Base-by-base conservation (phyloP, 2,329 filamentous ascomycete genomes). In the Dactylellina leptospora region DNA sequence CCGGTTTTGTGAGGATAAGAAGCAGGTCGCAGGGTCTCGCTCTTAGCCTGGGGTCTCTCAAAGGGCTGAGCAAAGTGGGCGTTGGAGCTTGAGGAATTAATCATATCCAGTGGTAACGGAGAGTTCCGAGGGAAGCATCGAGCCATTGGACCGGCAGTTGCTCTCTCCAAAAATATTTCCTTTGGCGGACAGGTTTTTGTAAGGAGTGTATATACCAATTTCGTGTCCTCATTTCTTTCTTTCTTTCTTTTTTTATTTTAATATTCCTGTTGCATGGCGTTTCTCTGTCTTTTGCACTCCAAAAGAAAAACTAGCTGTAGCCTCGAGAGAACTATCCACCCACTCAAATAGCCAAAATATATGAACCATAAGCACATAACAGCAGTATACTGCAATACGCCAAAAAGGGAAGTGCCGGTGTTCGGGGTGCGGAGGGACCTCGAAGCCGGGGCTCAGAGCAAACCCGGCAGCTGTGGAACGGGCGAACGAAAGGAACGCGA, bases 1-100 rank as follows among this genome's bases (percentile, higher is more conserved):
- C 93, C 42, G 95, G 95, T 45, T 99, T 99, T 81, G 93, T 99
- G 74, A 89, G 95, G 79, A 99, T 99, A 86, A 88, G 95, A 82
- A 97, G 93, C 84, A 90, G 95, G 79, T 96, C 92, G 36, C 95
- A 99, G 82, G 95, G 95, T 51, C 84, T 99, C 78, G 95, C 95
- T 9, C 83, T 99, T 76, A 97, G 93, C 82, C 83, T 99, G 75
- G 95, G 95, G 28, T 96, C 92, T 53, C 84, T 99, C 78, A 99
- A 97, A 83, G 95, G 95, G 1, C 83, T 99, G 74, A 96, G 93
- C 83, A 95, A 93, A 82, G 88, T 89, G 18, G 69, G 69, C 3
- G 69, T 68, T 16, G 68, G 68, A 33, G 68, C 68, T 42, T 71
- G 27, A 71, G 58, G 16, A 9, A 13, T 6, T 45, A 45, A 18